Percentiles rank a stretch among this genome's conserved stretches.
Conservation (phyloP, 495 filamentous ascomycete species). For the Neurospora sp. region DNA sequence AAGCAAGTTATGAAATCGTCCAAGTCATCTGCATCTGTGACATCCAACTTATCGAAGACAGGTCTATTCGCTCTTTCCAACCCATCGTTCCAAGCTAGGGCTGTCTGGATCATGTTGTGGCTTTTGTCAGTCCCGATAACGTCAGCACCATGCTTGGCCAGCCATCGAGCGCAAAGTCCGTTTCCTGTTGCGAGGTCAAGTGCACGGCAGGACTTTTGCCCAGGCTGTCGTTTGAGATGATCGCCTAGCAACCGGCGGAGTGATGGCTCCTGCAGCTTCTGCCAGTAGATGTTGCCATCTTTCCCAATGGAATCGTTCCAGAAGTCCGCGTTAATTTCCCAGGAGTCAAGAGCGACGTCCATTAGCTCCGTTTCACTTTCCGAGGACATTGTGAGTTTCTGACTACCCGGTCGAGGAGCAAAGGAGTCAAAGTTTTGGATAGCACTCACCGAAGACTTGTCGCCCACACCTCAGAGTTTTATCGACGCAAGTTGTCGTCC, state of each 20-base stretch:
- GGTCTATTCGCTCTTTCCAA: no score
- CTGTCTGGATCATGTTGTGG: slow-evolving; percentile 21
- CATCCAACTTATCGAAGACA: slow-evolving; percentile 23
- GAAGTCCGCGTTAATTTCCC: slow-evolving; percentile 25
- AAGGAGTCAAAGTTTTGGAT: background rate
- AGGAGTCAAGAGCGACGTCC: slow-evolving; percentile 13
- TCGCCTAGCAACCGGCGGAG: slow-evolving; percentile 21
- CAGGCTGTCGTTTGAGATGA: slow-evolving; percentile 1
- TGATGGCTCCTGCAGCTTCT: slow-evolving; percentile 24
- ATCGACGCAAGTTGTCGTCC: background rate
- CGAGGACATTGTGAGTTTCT: background rate
- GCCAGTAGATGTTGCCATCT: slow-evolving; percentile 32
- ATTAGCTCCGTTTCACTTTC: background rate
- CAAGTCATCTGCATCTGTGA: slow-evolving; percentile 22
- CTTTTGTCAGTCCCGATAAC: slow-evolving; percentile 32
- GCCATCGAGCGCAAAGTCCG: slow-evolving; percentile 29
- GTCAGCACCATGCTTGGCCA: slow-evolving; percentile 17
- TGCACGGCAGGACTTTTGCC: slow-evolving; percentile 8
- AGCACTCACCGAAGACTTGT: background rate
- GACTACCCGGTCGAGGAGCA: background rate
- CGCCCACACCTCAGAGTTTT: background rate
- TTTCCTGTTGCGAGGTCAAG: slow-evolving; percentile 36
- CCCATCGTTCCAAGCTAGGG: no score
- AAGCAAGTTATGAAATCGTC: no score
- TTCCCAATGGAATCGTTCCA: slow-evolving; percentile 30